Evolutionary conservation across 768 basidiomycete genomes (phyloP).

Genomic region (Coprinopsis strossmayeri): DNA sequence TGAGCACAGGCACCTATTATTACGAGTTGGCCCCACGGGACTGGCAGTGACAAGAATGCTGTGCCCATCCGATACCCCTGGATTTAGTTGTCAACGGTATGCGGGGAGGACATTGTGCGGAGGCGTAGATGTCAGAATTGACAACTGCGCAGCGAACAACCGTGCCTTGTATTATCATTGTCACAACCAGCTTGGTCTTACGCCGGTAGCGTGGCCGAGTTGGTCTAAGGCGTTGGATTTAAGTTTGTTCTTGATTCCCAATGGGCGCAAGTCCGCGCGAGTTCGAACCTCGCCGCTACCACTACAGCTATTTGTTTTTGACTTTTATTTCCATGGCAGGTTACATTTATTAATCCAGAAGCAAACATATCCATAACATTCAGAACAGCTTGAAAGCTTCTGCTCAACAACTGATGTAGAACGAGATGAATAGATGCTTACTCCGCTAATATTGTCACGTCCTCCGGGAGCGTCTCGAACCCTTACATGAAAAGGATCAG

Average conservation of each 20-base stretch:
- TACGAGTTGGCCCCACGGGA: not conserved
- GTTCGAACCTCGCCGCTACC: conserved; percentile 90
- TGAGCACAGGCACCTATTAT: not conserved
- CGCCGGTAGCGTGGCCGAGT: conserved; percentile 72
- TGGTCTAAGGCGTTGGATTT: conserved; percentile 91
- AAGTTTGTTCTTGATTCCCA: conserved; percentile 68
- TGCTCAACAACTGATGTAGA: not conserved
- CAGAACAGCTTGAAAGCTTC: conserved; percentile 16
- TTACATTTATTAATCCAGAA: not conserved
- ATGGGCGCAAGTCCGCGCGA: conserved; percentile 81
- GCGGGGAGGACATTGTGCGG: no score
- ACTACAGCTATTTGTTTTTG: conserved; percentile 22
- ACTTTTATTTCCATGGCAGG: not conserved
- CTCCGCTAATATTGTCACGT: conserved; percentile 47
- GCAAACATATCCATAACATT: not conserved
- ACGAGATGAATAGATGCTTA: conserved; percentile 16
- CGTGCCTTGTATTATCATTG: no score
- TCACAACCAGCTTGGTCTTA: no score
- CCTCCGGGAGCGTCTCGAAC: conserved; percentile 68
- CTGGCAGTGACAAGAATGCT: not conserved
- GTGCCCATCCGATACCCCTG: not conserved
- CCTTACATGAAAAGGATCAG: conserved; percentile 22
- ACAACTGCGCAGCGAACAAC: no score
- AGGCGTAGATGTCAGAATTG: no score
- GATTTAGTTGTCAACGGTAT: no score